Conservation (phyloP, 805 yeast genomes). For the Candida tibetensis region DNA sequence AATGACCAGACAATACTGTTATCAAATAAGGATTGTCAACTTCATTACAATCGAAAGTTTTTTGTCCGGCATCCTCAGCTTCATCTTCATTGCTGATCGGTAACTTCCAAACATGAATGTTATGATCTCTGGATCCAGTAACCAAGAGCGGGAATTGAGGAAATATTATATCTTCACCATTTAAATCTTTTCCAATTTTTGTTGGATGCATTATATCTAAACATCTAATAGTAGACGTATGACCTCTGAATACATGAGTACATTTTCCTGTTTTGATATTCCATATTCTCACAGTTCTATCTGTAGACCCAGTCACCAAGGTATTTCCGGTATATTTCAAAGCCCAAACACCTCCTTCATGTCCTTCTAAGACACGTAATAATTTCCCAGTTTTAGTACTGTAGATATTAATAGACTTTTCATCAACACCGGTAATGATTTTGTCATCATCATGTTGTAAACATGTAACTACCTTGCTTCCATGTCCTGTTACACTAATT, state of each 20-base stretch:
- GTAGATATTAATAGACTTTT: constrained; percentile 75
- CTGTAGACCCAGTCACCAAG: constrained; percentile 91
- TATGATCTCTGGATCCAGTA: constrained; percentile 46
- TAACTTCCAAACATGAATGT: constrained; percentile 47
- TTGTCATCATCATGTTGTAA: constrained; percentile 88
- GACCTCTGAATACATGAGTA: constrained; percentile 89
- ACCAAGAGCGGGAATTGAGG: constrained; percentile 67
- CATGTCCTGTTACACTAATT: constrained; percentile 61
- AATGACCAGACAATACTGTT: constrained; percentile 58
- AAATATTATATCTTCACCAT: constrained; percentile 52
- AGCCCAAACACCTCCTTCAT: constrained; percentile 99
- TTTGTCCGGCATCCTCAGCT: constrained; percentile 32
- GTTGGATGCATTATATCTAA: constrained; percentile 75
- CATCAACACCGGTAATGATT: constrained; percentile 92
- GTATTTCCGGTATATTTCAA: constrained; percentile 80
- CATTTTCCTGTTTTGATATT: constrained; percentile 79
- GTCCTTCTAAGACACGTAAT: constrained; percentile 68
- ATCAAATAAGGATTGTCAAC: constrained; percentile 60
- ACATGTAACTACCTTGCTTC: constrained; percentile 87
- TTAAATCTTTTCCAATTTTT: constrained; percentile 57
- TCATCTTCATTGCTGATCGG: constrained; percentile 49
- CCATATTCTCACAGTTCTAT: constrained; percentile 93
- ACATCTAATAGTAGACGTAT: constrained; percentile 90
- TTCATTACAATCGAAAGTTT: constrained; percentile 35
- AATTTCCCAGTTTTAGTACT: constrained; percentile 70